Percentiles rank a stretch among this genome's conserved stretches.
phyloP scores from a whole-genome alignment of 805 yeast species.

The Zygotorulaspora danielsina region DNA sequence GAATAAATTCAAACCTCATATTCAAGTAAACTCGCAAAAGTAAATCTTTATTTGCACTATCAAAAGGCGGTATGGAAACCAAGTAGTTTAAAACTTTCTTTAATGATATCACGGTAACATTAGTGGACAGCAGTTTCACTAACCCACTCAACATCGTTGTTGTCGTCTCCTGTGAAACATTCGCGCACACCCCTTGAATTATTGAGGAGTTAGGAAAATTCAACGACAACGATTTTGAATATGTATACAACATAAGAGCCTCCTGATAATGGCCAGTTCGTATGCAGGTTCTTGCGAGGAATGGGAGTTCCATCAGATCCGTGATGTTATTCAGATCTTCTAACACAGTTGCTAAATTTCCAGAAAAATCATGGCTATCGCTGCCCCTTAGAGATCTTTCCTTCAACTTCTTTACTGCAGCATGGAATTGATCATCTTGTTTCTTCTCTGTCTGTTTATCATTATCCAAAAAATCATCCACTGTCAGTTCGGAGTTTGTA shows the following conservation, averaged over 20 bases:
- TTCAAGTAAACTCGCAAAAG: conserved; percentile 56
- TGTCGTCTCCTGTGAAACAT: conserved; percentile 30
- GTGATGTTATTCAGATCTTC: conserved; percentile 65
- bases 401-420: conserved; percentile 25
- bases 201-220: conserved; percentile 51
- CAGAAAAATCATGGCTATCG: conserved; percentile 10
- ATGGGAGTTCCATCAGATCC: conserved; percentile 79
- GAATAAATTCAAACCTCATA: conserved; percentile 65
- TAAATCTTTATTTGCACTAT: conserved; percentile 30
- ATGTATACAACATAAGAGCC: conserved; percentile 77
- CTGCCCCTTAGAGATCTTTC: conserved; percentile 16
- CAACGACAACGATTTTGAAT: conserved; percentile 61
- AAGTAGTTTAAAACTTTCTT: conserved; percentile 75
- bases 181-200: conserved; percentile 29
- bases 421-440: conserved; percentile 32
- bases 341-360: conserved; percentile 40
- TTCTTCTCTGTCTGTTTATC: conserved; percentile 21
- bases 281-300: conserved; percentile 78
- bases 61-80: conserved; percentile 58
- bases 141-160: conserved; percentile 67
- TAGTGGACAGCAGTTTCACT: conserved; percentile 64
- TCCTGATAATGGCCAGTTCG: conserved; percentile 83
- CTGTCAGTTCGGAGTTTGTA: conserved; percentile 1
- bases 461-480: conserved; percentile 21
- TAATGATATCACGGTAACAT: conserved; percentile 71